Evolutionary conservation across 2,329 filamentous ascomycete species (phyloP).

Genomic region (Fusarium decemcellulare): DNA sequence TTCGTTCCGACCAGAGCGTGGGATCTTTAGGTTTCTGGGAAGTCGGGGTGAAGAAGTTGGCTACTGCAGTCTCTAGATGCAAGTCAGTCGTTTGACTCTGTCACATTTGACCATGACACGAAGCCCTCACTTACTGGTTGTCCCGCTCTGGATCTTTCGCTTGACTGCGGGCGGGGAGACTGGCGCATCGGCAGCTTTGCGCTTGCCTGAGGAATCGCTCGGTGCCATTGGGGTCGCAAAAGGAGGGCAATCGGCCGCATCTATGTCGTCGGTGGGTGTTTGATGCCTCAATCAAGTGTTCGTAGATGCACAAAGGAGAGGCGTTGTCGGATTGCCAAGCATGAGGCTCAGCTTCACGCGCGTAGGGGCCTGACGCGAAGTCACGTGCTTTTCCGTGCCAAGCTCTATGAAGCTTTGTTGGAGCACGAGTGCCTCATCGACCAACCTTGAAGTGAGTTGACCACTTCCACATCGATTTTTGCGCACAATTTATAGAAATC

Average conservation of each 20-base stretch:
- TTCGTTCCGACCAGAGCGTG: constrained; percentile 78
- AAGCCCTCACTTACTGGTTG: constrained; percentile 60
- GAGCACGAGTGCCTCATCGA: constrained; percentile 6
- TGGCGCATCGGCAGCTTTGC: constrained; percentile 56
- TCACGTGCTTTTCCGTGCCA: constrained; percentile 47
- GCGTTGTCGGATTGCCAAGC: constrained; percentile 25
- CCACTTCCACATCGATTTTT: no score
- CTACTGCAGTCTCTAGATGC: constrained; percentile 74
- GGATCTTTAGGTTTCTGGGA: constrained; percentile 88
- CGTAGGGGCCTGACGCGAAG: constrained; percentile 43
- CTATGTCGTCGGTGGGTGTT: neutral
- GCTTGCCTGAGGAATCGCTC: constrained; percentile 47
- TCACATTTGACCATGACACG: neutral
- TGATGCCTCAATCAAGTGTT: constrained; percentile 1
- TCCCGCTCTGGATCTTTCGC: constrained; percentile 65
- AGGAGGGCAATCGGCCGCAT: constrained; percentile 30
- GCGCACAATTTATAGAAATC: no score
- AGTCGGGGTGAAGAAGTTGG: constrained; percentile 88
- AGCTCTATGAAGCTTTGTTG: constrained; percentile 22
- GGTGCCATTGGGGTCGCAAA: constrained; percentile 45
- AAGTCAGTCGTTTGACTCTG: constrained; percentile 31
- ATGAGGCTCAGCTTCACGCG: constrained; percentile 25
- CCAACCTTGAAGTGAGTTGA: neutral
- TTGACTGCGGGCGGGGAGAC: constrained; percentile 69
- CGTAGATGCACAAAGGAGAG: constrained; percentile 18